These are phyloP conservation scores for Sugiyamaella lignohabitans DNA, from an alignment of 805 yeast genomes.

Conservation along the genomic window DNA sequence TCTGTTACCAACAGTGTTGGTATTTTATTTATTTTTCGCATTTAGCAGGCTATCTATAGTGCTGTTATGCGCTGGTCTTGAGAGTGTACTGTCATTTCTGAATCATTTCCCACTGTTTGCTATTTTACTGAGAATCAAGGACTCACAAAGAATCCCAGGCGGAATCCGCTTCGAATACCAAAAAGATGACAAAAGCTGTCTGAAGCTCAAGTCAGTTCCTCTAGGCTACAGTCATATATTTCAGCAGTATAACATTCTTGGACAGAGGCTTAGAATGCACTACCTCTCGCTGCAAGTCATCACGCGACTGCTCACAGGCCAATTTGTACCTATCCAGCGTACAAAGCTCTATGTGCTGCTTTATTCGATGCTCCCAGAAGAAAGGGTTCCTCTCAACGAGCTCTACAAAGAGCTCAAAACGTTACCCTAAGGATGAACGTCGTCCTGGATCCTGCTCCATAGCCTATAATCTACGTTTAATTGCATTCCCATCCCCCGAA, in stretches of 20 bases:
- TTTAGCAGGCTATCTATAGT: constrained; percentile 48
- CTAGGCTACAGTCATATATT: constrained; percentile 41
- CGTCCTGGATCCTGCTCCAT: too few relatives aligned
- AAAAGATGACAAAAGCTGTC: background rate
- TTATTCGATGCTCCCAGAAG: constrained; percentile 47
- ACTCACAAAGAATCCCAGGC: constrained; percentile 62
- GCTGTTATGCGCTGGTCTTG: constrained; percentile 44
- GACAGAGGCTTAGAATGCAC: constrained; percentile 36
- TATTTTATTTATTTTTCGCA: constrained; percentile 75
- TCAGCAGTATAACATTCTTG: constrained; percentile 40
- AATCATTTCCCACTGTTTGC: constrained; percentile 89
- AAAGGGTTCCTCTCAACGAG: constrained; percentile 26
- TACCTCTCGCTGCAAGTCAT: constrained; percentile 40
- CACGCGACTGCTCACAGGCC: constrained; percentile 42
- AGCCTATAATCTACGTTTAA: too few relatives aligned
- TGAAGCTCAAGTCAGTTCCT: constrained; percentile 31
- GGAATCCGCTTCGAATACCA: constrained; percentile 35
- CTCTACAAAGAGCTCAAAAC: constrained; percentile 12
- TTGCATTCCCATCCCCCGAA: too few relatives aligned
- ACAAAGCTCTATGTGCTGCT: constrained; percentile 43
- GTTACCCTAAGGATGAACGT: too few relatives aligned
- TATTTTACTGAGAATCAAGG: constrained; percentile 68
- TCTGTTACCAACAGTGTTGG: constrained; percentile 78
- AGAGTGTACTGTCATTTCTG: constrained; percentile 53
- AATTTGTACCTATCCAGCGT: constrained; percentile 41